phyloP scores from a whole-genome alignment of 805 yeast species.

The Yamadazyma philogaea region DNA sequence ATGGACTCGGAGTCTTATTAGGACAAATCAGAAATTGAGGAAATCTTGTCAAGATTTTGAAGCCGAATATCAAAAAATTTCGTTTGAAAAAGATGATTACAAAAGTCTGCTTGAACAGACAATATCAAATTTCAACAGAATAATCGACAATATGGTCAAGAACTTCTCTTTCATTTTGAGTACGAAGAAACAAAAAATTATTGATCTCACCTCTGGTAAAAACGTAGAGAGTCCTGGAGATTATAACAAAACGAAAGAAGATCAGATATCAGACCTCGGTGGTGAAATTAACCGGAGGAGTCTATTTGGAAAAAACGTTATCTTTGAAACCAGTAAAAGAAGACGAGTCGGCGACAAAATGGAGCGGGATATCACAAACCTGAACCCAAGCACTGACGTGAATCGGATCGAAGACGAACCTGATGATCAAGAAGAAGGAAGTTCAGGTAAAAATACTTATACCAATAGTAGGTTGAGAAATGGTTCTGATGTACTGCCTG shows the following conservation, averaged over 20 bases:
- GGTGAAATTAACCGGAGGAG: too few relatives aligned
- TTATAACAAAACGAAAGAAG: background rate
- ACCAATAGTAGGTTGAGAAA: background rate
- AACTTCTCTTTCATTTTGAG: slow-evolving; percentile 5
- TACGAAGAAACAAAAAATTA: slow-evolving; percentile 12
- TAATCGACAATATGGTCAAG: slow-evolving; percentile 2
- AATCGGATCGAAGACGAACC: slow-evolving; percentile 12
- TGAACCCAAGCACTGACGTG: too few relatives aligned
- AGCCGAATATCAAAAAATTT: slow-evolving; percentile 13
- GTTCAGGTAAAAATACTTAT: background rate
- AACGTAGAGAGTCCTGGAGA: slow-evolving; percentile 1
- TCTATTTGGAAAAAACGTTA: too few relatives aligned
- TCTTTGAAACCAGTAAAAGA: slow-evolving; percentile 15
- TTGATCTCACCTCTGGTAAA: background rate
- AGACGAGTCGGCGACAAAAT: too few relatives aligned
- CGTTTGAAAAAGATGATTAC: slow-evolving; percentile 5
- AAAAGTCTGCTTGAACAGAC: background rate
- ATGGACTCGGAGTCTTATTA: slow-evolving; percentile 20
- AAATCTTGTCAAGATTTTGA: background rate
- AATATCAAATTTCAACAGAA: background rate
- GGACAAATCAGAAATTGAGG: background rate
- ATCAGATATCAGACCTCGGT: background rate
- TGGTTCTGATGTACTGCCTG: background rate
- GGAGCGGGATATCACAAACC: too few relatives aligned
- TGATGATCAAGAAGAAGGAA: slow-evolving; percentile 8